Conservation (phyloP, 1,139 yeast species). For the Scheffersomyces lignicola region DNA sequence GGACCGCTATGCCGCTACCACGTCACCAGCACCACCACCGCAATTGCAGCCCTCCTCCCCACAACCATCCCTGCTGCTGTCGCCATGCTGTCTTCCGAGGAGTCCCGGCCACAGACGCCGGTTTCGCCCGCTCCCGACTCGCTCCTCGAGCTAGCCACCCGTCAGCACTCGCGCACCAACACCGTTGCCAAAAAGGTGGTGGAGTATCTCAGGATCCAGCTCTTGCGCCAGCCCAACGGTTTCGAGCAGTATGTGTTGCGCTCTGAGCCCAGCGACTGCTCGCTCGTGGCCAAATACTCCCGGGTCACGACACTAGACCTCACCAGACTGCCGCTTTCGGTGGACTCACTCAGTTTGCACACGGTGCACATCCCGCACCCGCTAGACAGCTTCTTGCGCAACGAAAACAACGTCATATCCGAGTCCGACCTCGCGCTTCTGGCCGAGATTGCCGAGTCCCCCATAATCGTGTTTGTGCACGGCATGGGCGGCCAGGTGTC, state of each 20-base stretch:
- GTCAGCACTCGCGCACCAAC: conserved; percentile 19
- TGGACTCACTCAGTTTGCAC: conserved; percentile 38
- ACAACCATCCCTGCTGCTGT: conserved; percentile 3
- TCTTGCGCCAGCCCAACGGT: conserved; percentile 25
- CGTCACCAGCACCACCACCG: not conserved
- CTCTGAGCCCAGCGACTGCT: conserved; percentile 56
- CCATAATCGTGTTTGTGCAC: conserved; percentile 63
- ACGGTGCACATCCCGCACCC: conserved; percentile 58
- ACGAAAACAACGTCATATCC: conserved; percentile 28
- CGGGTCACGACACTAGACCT: conserved; percentile 38
- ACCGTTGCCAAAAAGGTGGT: conserved; percentile 22
- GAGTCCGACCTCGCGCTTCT: conserved; percentile 25
- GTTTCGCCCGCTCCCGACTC: conserved; percentile 7
- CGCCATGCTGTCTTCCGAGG: too few relatives aligned
- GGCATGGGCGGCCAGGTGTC: conserved; percentile 80
- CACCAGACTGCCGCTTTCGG: conserved; percentile 20
- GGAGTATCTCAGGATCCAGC: conserved; percentile 26
- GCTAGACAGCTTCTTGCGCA: conserved; percentile 45
- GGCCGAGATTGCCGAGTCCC: conserved; percentile 47
- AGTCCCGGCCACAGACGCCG: too few relatives aligned
- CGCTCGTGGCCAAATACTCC: conserved; percentile 51
- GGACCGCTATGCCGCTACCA: not conserved
- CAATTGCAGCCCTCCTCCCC: too few relatives aligned
- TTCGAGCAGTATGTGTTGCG: conserved; percentile 42
- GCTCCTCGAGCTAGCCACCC: conserved; percentile 9